Conservation (phyloP, 2,329 filamentous ascomycete species). For the Penicillium sp. region DNA sequence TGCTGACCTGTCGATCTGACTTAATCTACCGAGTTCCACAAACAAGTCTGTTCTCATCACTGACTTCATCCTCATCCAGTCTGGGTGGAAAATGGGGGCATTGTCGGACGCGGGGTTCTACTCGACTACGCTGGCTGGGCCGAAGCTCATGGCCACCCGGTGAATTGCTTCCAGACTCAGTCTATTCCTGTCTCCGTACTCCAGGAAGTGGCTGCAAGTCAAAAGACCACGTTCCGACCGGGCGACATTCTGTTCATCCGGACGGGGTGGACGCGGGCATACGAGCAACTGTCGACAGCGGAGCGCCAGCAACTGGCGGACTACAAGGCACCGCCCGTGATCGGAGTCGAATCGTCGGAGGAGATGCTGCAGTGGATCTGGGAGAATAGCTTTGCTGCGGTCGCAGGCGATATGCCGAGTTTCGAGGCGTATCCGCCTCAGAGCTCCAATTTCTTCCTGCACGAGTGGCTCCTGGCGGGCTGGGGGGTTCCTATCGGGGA, state of each 20-base stretch:
- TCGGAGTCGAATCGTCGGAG: slow-evolving; percentile 53
- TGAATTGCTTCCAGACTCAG: slow-evolving; percentile 45
- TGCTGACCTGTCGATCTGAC: not conserved
- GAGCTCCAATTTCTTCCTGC: slow-evolving; percentile 24
- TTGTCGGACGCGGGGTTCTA: slow-evolving; percentile 52
- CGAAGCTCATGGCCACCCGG: slow-evolving; percentile 35
- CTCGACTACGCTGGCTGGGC: slow-evolving; percentile 51
- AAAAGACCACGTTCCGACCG: slow-evolving; percentile 46
- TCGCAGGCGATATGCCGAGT: slow-evolving; percentile 58
- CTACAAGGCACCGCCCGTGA: slow-evolving; percentile 31
- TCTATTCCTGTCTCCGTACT: slow-evolving; percentile 50
- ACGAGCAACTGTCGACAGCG: slow-evolving; percentile 40
- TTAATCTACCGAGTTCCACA: not conserved
- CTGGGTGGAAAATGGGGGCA: slow-evolving; percentile 41
- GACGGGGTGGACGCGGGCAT: slow-evolving; percentile 53
- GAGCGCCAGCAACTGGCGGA: slow-evolving; percentile 42
- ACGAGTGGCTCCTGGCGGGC: slow-evolving; percentile 44
- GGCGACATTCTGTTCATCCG: slow-evolving; percentile 62
- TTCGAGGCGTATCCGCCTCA: slow-evolving; percentile 53
- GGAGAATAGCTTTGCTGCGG: slow-evolving; percentile 58
- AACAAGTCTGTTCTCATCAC: not conserved
- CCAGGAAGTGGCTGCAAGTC: slow-evolving; percentile 46
- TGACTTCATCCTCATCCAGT: slow-evolving; percentile 21
- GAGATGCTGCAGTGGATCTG: slow-evolving; percentile 59
- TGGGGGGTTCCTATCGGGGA: slow-evolving; percentile 54